A percentile compares a stretch with the other conserved stretches of the same genome.
Evolutionary conservation across 1,284 basidiomycete species (phyloP).

Genomic region (Nidula niveotomentosa): DNA sequence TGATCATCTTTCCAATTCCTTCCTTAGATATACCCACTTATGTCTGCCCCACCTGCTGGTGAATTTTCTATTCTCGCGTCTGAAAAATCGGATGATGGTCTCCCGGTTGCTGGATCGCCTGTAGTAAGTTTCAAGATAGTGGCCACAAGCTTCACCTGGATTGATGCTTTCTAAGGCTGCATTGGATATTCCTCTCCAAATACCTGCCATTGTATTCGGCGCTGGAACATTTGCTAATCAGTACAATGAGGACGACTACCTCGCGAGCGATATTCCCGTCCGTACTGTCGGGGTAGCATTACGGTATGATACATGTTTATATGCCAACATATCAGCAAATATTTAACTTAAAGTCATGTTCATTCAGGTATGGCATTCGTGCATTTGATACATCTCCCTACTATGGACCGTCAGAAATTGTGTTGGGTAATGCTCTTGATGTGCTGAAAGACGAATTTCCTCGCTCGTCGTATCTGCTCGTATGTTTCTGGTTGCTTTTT

Average conservation of each 20-base stretch:
- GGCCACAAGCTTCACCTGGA: neutral
- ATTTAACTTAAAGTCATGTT: conserved; percentile 1
- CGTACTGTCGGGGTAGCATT: conserved; percentile 80
- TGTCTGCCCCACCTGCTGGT: too few species aligned
- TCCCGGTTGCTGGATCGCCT: conserved; percentile 39
- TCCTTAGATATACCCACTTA: too few species aligned
- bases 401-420: conserved; percentile 90
- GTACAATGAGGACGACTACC: conserved; percentile 69
- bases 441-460: conserved; percentile 73
- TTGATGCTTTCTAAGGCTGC: conserved; percentile 14
- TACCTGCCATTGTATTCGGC: conserved; percentile 37
- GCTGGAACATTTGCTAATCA: conserved; percentile 70
- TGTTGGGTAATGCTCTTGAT: conserved; percentile 77
- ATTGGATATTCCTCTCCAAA: conserved; percentile 23
- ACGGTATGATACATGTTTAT: conserved; percentile 41
- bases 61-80: too few species aligned
- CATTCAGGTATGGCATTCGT: conserved; percentile 77
- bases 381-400: conserved; percentile 91
- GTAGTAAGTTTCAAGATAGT: conserved; percentile 23
- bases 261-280: conserved; percentile 62
- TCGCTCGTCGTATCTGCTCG: conserved; percentile 77
- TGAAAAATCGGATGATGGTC: conserved; percentile 36
- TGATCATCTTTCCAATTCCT: too few species aligned
- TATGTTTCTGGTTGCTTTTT: conserved; percentile 24
- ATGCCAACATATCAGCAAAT: too few species aligned